Conservation (phyloP, 768 basidiomycete genomes). For the Phaeolepiota aurea region DNA sequence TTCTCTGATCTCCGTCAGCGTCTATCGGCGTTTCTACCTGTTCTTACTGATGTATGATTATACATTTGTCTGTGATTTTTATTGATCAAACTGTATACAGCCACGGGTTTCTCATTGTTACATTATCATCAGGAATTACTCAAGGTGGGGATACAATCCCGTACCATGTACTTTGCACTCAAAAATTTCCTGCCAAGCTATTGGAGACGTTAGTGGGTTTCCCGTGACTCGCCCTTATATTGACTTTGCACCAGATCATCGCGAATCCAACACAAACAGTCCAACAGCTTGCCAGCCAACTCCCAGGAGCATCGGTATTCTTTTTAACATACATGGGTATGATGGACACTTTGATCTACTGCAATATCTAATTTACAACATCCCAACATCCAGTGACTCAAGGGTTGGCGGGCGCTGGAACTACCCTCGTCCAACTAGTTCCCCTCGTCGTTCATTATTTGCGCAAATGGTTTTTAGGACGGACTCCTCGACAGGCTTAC, state of each 20-base stretch:
- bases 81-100: constrained; percentile 14
- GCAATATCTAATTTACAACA: neutral
- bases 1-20: constrained; percentile 59
- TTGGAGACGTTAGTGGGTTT: constrained; percentile 20
- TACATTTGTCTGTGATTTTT: neutral
- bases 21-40: constrained; percentile 65
- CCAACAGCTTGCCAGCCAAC: constrained; percentile 31
- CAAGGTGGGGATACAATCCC: constrained; percentile 18
- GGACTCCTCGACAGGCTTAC: constrained; percentile 60
- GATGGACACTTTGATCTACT: constrained; percentile 1
- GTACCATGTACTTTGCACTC: neutral
- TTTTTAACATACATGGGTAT: constrained; percentile 54
- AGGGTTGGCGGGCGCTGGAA: constrained; percentile 43
- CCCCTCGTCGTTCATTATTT: constrained; percentile 50
- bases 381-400: constrained; percentile 32
- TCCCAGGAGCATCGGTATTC: constrained; percentile 53
- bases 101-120: constrained; percentile 69
- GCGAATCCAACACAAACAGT: constrained; percentile 34
- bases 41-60: constrained; percentile 45
- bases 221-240: neutral
- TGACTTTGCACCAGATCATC: constrained; percentile 22
- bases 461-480: constrained; percentile 56
- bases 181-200: constrained; percentile 11
- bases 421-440: constrained; percentile 44
- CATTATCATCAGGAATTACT: constrained; percentile 52